Base-by-base conservation (phyloP, 2,329 filamentous ascomycete genomes). In the Penicillium sp. region DNA sequence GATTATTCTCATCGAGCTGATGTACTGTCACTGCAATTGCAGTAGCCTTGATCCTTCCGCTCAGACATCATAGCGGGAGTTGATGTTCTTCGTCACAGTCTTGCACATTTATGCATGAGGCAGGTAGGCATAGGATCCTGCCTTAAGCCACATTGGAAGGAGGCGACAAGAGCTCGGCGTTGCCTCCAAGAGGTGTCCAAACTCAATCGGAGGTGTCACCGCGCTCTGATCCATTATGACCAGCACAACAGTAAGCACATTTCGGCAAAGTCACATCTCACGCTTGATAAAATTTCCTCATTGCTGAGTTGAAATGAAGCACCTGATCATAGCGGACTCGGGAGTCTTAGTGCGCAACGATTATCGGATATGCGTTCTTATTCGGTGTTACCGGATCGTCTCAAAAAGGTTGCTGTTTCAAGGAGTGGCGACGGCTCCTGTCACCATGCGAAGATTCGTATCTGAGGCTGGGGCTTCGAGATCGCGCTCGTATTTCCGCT, bases 401-500 rank as follows among this genome's bases (percentile, higher is more conserved):
- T 59, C 51, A 47, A 58, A 57, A 13, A 35, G 47, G 41, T 53
- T 51, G 26, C 57, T 54, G 31, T 60, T 49, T 57, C 8, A 5
- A 29, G 23, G 15, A 46, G 23, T 45, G 50, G 21, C 44, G 35
- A 62, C 19, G 53, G 41, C 6, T n/a, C 35, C 6, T 29, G n/a
- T 19, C 41, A 6, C 9, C 35, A 17, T n/a, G n/a, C 29, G 23
- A 8, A 19, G n/a, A n/a, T 21, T 58, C 35, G 26, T 46, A 46
- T 49, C 50, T 50, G 45, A 47, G 8, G 50, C n/a, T 57, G 41
- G 51, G 15, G 53, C 19, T 52, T 61, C 60, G 64, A 65, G 50
- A 65, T 66, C 64, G 56, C 60, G 31, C 60, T 61, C 60, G 62
- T 64, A 65, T 56, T 48, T 53, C 49, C 38, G 56, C 66, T 69